phyloP scores from a whole-genome alignment of 2,329 filamentous ascomycete genomes.

The Fusarium caatingaense region DNA sequence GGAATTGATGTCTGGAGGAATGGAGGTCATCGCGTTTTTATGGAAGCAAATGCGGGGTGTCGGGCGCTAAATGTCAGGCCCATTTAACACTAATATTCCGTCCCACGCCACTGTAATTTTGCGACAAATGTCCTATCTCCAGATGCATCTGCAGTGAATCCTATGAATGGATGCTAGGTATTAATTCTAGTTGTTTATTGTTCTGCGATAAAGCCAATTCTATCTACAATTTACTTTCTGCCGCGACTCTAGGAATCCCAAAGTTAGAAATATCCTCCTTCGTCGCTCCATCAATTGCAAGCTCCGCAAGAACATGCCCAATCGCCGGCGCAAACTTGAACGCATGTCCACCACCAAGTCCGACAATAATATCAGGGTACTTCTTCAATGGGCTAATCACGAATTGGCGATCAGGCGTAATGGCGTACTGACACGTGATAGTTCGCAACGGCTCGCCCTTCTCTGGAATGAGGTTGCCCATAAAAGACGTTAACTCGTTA shows the following conservation, averaged over 20 bases:
- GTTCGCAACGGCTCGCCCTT: slow-evolving; percentile 35
- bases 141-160: not conserved
- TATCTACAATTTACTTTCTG: slow-evolving; percentile 2
- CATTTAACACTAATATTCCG: not conserved
- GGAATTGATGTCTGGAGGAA: not conserved
- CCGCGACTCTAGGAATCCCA: slow-evolving; percentile 4
- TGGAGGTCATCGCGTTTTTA: not conserved
- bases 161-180: not conserved
- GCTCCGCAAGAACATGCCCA: slow-evolving; percentile 41
- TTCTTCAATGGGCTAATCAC: slow-evolving; percentile 36
- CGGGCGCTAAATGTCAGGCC: not conserved
- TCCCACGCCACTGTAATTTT: not conserved
- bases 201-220: not conserved
- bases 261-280: slow-evolving; percentile 26
- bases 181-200: not conserved
- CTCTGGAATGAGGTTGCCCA: slow-evolving; percentile 17
- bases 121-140: not conserved
- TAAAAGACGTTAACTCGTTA: slow-evolving; percentile 14
- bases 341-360: slow-evolving; percentile 36
- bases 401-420: slow-evolving; percentile 43
- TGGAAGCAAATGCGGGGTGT: not conserved
- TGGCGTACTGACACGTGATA: slow-evolving; percentile 44
- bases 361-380: slow-evolving; percentile 34
- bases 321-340: slow-evolving; percentile 46
- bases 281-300: slow-evolving; percentile 40